Base-by-base conservation (phyloP, 179 eudicot species). In the Kewa caespitosa region DNA sequence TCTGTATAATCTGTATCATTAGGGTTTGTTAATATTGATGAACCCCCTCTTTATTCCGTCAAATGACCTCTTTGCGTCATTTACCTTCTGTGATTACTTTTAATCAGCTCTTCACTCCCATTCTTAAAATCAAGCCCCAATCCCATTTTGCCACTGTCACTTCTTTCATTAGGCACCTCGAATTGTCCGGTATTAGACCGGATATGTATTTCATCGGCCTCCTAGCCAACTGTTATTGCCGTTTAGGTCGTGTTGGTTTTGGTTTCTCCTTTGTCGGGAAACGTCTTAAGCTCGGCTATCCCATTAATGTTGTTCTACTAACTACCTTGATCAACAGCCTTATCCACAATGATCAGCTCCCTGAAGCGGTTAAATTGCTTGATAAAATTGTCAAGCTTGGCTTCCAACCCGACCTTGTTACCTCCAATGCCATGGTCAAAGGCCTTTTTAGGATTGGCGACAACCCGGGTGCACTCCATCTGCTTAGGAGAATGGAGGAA, bases 191-290 rank as follows among this genome's bases (percentile, higher is more conserved):
- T 34, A 6, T 74, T 23, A 60, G 61, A 4, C 61, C 61, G 28
- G 25, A 46, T 74, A 10, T 8, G 28, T 43, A 62, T 74, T 74
- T 63, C 2, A 2, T 74, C 9, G 27, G 33, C 54, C n/a, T 74
- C 22, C 70, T 74, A 2, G 32, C 46, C 63, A 74, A 64, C 12
- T 74, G 78, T 22, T 70, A 70, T 31, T 70, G 41, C 41, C 59
- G 48, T 0, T 46, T 64, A 25, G 61, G 71, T 25, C 70, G 70
- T 48, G 62, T 74, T 5, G 70, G 46, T 65, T 74, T 64, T n/a
- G 76, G 59, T 2, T 41, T 62, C n/a, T 61, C 76, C 11, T 33
- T 74, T 1, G 32, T 74, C 0, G 69, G 59, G 1, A 63, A 74
- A 32, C 20, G 1, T 20, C 18, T 74, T 37, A 74, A 74, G 46